Percentiles rank a stretch among this genome's conserved stretches.
phyloP scores from a whole-genome alignment of 202 grass and related monocot genomes.

The Carex arenaria region DNA sequence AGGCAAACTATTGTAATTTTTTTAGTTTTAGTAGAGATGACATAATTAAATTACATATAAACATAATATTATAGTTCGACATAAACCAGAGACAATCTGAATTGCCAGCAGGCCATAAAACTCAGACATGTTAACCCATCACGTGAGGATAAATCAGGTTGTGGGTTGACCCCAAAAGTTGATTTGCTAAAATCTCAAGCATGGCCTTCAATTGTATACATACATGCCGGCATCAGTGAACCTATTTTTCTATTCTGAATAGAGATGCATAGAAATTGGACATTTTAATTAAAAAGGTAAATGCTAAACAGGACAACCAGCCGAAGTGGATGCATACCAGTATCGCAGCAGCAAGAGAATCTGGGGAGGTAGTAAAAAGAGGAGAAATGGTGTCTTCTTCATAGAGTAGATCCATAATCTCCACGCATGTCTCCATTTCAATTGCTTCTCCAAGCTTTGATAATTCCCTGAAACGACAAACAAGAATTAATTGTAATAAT shows the following conservation, averaged over 20 bases:
- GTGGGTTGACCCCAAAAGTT: neutral
- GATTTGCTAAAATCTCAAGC: neutral
- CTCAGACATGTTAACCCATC: neutral
- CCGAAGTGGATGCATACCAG: slow-evolving; percentile 44
- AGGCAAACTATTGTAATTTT: too few species aligned
- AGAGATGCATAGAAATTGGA: neutral
- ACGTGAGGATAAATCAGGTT: neutral
- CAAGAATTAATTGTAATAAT: neutral
- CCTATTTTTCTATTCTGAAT: neutral
- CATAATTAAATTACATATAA: neutral
- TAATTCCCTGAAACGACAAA: slow-evolving; percentile 47
- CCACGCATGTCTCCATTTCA: slow-evolving; percentile 69
- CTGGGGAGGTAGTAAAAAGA: slow-evolving; percentile 49
- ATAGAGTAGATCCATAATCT: slow-evolving; percentile 87
- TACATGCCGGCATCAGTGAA: neutral
- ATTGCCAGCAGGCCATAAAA: neutral
- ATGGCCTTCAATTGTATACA: neutral
- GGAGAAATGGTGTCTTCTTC: slow-evolving; percentile 62
- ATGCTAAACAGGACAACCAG: neutral
- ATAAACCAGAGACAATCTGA: neutral
- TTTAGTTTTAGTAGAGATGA: neutral
- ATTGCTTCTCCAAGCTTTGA: slow-evolving; percentile 71
- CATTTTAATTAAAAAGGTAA: neutral
- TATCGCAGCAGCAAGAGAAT: slow-evolving; percentile 67
- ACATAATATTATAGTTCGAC: neutral